Evolutionary conservation across 345 rosid species (phyloP).

Genomic region (Triadica sebifera): DNA sequence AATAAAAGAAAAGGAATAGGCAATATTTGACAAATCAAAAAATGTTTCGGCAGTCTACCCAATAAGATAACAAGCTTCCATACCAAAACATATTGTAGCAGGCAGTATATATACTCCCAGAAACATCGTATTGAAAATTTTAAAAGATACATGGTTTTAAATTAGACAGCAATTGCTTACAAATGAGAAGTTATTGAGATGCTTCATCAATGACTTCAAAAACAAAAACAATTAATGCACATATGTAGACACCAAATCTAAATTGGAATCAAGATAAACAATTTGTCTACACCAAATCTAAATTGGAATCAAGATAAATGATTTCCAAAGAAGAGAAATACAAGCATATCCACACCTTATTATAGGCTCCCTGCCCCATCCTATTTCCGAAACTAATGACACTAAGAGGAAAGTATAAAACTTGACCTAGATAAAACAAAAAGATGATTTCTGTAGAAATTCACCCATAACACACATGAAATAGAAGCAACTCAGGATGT

Average conservation of each 20-base stretch:
- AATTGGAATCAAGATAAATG: neutral
- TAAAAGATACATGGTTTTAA: neutral
- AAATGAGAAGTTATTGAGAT: neutral
- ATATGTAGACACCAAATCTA: neutral
- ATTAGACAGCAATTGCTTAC: neutral
- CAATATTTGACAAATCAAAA: neutral
- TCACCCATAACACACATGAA: neutral
- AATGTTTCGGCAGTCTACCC: neutral
- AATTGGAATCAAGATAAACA: neutral
- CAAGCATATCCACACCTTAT: neutral
- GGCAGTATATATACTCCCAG: neutral
- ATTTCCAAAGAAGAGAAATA: neutral
- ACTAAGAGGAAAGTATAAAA: too few relatives aligned
- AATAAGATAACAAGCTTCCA: slow-evolving; percentile 4
- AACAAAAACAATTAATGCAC: neutral
- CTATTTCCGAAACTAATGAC: neutral
- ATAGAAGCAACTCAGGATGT: neutral
- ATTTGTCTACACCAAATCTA: too few relatives aligned
- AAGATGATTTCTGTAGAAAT: neutral
- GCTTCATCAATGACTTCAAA: neutral
- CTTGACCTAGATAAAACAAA: neutral
- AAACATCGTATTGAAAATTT: neutral
- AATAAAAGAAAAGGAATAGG: too few relatives aligned
- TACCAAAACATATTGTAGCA: too few relatives aligned
- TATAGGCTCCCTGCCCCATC: neutral